Percentiles rank a stretch among this genome's conserved stretches.
Conservation (phyloP, 495 filamentous ascomycete genomes). For the Neurospora sp. region DNA sequence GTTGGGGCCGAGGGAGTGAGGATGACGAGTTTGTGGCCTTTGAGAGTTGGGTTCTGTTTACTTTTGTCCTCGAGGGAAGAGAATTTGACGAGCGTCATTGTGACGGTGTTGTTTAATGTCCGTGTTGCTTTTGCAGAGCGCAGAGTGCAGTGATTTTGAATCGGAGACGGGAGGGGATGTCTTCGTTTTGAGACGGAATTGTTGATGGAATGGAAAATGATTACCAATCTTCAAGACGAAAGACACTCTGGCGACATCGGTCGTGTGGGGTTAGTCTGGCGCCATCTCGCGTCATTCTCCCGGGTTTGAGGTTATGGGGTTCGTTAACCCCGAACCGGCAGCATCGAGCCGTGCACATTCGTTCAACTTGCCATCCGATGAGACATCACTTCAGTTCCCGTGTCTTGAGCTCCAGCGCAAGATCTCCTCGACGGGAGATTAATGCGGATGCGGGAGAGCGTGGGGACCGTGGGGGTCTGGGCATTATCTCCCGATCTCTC, state of each 20-base stretch:
- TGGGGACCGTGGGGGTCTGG: background rate
- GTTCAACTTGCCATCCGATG: no score
- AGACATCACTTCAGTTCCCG: no score
- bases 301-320: background rate
- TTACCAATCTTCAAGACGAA: background rate
- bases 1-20: constrained; percentile 36
- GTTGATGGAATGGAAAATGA: background rate
- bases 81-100: background rate
- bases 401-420: no score
- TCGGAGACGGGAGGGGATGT: background rate
- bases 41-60: constrained; percentile 25
- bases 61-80: background rate
- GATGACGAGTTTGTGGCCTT: constrained; percentile 36
- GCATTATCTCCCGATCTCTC: background rate
- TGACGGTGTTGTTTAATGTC: background rate
- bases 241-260: background rate
- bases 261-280: background rate
- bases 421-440: no score
- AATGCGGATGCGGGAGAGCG: background rate
- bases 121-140: background rate
- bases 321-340: background rate
- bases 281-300: background rate
- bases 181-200: background rate
- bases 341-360: no score
- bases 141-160: background rate